Evolutionary conservation across 192 early-diverging fungal species (phyloP), one percentile per base, ranked within the genome.

Genomic region (Obelidium mucronatum): DNA sequence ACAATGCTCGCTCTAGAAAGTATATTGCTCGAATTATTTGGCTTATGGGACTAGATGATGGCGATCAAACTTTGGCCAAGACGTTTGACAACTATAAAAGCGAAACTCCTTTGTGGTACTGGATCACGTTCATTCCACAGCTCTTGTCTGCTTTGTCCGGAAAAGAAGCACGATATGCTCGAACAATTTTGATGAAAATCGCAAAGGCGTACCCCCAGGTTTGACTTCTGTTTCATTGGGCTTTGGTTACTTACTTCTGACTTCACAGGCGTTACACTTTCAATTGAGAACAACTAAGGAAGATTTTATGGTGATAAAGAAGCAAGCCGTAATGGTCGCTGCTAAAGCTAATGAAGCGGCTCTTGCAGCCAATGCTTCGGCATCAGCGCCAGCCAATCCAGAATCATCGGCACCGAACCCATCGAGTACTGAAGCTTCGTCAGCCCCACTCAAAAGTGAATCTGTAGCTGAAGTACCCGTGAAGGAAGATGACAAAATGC

Each of bases 61-160:
- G 85, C 11, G 79, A 88, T 55, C 90, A 91, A 1, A 90, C 84
- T 24, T 88, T 99, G 40, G 86, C 91, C 56, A 87, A 90, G 24
- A 92, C 92, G 2, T 96, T 94, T 77, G 94, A 97, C 58, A 87
- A 87, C 1, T 97, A 93, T 88, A 97, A 96, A 73, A 90, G 91
- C 28, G 98, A 98, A 35, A 87, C 92, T 66, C 94, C 94, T 19
- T 87, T 93, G 15, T 98, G 95, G 97, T 96, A 97, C 84, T 99
- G 98, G 98, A 95, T 96, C 66, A 96, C 94, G 0, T 97, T 98
- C 74, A 96, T 99, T 60, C 97, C 98, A 2, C 96, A 99, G 80
- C 86, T 99, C 17, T 84, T 99, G 34, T 79, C 89, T 1, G 90
- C 91, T 0, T 84, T 99, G 24, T 81, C 89, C 8, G 88, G 90